These are phyloP conservation scores for Phytophthora sp. DNA, from an alignment of 352 stramenopile genomes.

Conservation along the genomic window DNA sequence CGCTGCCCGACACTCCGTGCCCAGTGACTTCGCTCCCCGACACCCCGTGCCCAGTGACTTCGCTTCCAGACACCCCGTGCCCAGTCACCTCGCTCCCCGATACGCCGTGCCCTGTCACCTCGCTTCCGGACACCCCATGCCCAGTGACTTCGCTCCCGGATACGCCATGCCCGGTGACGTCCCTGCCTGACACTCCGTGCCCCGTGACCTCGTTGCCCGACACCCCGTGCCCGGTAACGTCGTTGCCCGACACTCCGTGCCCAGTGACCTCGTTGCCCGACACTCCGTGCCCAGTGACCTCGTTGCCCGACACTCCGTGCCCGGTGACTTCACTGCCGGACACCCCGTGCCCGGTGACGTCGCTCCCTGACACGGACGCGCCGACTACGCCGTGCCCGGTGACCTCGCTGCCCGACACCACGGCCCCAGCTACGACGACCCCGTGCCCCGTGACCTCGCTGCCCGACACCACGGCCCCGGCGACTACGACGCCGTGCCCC, in stretches of 20 bases:
- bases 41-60: conserved; percentile 15
- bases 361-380: conserved; percentile 8
- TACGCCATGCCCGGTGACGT: conserved; percentile 10
- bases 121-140: conserved; percentile 13
- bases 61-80: conserved; percentile 16
- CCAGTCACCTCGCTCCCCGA: conserved; percentile 5
- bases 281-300: conserved; percentile 8
- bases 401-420: conserved; percentile 9
- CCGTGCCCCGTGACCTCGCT: conserved; percentile 11
- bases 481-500: conserved; percentile 22
- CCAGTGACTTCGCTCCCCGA: conserved; percentile 15
- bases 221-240: conserved; percentile 5
- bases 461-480: conserved; percentile 5
- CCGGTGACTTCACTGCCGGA: conserved; percentile 6
- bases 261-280: conserved; percentile 5
- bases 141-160: conserved; percentile 13
- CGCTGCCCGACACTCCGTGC: conserved; percentile 17
- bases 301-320: conserved; percentile 5
- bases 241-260: not conserved
- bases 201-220: conserved; percentile 17
- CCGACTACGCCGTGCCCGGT: conserved; percentile 12
- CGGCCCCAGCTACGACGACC: conserved; percentile 1
- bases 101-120: conserved; percentile 15
- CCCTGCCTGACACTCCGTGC: conserved; percentile 10
- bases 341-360: conserved; percentile 27